Percentiles rank a stretch among this genome's conserved stretches.
These are phyloP conservation scores for Coccomyxa sp. DNA, from an alignment of 139 green algal genomes.

Conservation along the genomic window DNA sequence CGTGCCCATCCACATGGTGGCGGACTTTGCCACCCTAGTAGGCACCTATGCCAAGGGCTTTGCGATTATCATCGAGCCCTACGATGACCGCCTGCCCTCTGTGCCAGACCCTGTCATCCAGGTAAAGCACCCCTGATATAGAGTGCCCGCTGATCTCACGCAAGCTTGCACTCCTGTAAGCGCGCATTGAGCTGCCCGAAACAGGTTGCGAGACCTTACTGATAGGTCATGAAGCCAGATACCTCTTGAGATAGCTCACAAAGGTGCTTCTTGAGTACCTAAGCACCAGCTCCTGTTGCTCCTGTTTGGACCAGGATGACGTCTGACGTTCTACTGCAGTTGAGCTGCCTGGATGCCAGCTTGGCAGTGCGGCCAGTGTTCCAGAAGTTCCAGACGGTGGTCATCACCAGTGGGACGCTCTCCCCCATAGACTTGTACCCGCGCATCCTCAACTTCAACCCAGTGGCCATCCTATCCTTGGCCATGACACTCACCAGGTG, in stretches of 20 bases:
- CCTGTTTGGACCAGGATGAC: too few species aligned
- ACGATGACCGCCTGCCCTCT: constrained; percentile 88
- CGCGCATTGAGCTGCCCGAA: too few species aligned
- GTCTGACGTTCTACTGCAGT: constrained; percentile 46
- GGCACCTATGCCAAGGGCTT: constrained; percentile 93
- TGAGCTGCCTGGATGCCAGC: constrained; percentile 93
- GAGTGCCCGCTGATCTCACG: too few species aligned
- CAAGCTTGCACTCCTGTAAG: too few species aligned
- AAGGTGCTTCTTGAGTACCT: too few species aligned
- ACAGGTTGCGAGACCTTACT: too few species aligned
- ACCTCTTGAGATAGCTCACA: too few species aligned
- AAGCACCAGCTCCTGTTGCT: too few species aligned
- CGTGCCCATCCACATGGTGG: constrained; percentile 76
- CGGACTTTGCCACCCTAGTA: constrained; percentile 97
- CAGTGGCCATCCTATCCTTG: constrained; percentile 79
- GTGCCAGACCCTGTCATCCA: constrained; percentile 93
- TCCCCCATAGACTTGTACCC: constrained; percentile 97
- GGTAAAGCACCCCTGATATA: constrained; percentile 20
- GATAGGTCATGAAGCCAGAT: too few species aligned
- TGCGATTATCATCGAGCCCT: constrained; percentile 98
- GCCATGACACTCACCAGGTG: constrained; percentile 91
- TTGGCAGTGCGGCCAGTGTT: constrained; percentile 96
- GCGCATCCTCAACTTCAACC: constrained; percentile 93
- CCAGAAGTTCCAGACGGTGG: constrained; percentile 87
- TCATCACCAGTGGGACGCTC: constrained; percentile 98